Base-by-base conservation (phyloP, 1,139 yeast genomes). In the Taphrina pruni region DNA sequence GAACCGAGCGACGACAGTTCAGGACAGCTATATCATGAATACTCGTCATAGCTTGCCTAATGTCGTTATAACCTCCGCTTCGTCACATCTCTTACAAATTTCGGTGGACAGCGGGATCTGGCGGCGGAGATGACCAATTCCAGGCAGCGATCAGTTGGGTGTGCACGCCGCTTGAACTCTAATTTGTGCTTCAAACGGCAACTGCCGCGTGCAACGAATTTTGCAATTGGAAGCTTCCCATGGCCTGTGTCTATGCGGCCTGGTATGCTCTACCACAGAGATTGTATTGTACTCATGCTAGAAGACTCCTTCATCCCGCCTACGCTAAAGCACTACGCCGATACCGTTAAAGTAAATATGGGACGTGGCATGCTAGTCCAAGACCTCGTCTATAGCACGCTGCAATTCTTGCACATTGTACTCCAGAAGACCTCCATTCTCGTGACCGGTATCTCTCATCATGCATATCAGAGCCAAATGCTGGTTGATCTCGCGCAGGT, bases 401-500 rank as follows among this genome's bases (percentile, higher is more conserved):
- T 89, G 88, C 77, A 93, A 89, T 51, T 90, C 84, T 72, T 88
- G 89, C 54, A 93, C 93, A 77, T 94, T 94, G 77, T 91, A 93
- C 77, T 94, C 98, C 41, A 93, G 87, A 56, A 94, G 85, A 0
- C 97, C 88, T 75, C 90, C 79, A 26, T 70, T 69, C 69, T 78
- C 79, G 11, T 76, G 74, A 12, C 78, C 77, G 38, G 80, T 92
- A 65, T 88, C 85, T 70, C 96, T 84, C 50, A 91, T 87, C 71
- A 93, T 83, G 0, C 97, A 96, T 56, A 94, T 97, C 71, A 94
- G 82, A 1, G 97, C 97, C 74, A 93, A 82, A 0, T 97, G 97
- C 74, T 96, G 84, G 70, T 94, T 89, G 97, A 94, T 92, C 76
- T 91, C 96, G 73, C 89, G 88, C 76, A 94, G 82, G 75, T 92